Evolutionary conservation across 768 basidiomycete genomes (phyloP), one percentile per base, ranked within the genome.

Genomic region (Mycena indigotica): DNA sequence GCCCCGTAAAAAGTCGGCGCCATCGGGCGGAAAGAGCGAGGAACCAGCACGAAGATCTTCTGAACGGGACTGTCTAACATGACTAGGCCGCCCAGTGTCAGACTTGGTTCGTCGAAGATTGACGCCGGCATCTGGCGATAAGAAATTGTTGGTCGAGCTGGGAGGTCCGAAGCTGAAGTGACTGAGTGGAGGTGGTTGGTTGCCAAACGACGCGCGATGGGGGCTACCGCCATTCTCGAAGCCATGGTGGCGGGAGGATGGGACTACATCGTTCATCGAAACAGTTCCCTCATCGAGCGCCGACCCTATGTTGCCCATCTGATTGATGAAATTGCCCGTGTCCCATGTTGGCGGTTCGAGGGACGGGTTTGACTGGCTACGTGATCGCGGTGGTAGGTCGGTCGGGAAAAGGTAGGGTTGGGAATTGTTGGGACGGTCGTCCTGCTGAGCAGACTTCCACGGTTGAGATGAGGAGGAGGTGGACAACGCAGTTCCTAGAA

Each of bases 351-450:
- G 81, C 16, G 80, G 80, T 54, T 85, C 82, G 3, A 81, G 73
- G 41, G 82, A 75, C 0, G 83, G 80, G 45, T 88, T 87, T 1
- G 84, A 84, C 64, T 86, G 82, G 70, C 84, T 85, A 52, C 87
- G 76, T 23, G 74, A 71, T 30, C 85, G 78, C 30, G 71, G 70
- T 8, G 41, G 41, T n/a, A 63, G 67, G 53, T 72, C 69, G 17
- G 46, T 21, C 13, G 72, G 68, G 64, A 69, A 67, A 48, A 75
- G 70, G 57, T 70, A 75, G 28, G 69, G 55, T 1, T 60, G 52
- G 30, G 50, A 44, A 44, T 53, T 45, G 50, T 40, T 51, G 5
- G 54, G 49, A n/a, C 23, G 32, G 32, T 58, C 50, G 28, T 56
- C 58, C 55, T 56, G 53, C 54, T 55, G 57, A 19, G 41, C 16